These are phyloP conservation scores for Petunia hybrid DNA, from an alignment of 305 asterid species.

Conservation along the genomic window DNA sequence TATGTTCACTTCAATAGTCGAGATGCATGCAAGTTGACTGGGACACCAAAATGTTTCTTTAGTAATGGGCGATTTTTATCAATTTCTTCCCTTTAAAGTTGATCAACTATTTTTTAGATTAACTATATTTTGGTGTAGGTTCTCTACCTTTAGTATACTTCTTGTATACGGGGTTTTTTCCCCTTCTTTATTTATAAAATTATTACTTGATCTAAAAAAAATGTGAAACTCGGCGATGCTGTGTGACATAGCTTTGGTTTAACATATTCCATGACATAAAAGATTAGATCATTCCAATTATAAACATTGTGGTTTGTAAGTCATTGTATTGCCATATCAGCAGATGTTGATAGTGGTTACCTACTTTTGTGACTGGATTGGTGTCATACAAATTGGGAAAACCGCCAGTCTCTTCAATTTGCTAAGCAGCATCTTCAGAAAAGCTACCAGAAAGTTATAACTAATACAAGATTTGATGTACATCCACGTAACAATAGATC, in stretches of 20 bases:
- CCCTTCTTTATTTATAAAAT: too few species aligned
- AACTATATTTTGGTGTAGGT: too few species aligned
- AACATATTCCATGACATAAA: not conserved
- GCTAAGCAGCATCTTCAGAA: constrained; percentile 16
- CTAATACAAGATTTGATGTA: not conserved
- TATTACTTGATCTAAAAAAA: too few species aligned
- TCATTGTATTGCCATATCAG: constrained; percentile 14
- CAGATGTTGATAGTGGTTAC: constrained; percentile 1
- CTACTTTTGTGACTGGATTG: constrained; percentile 11
- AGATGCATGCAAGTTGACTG: too few species aligned
- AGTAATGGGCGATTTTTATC: not conserved
- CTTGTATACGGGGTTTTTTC: too few species aligned
- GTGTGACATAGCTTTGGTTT: not conserved
- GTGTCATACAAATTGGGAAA: constrained; percentile 1
- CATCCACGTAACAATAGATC: not conserved
- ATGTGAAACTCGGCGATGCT: not conserved
- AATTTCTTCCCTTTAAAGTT: not conserved
- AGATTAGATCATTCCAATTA: not conserved
- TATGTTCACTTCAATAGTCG: not conserved
- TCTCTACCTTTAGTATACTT: too few species aligned
- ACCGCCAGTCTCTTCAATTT: not conserved
- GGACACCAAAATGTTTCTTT: too few species aligned
- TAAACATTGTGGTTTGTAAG: not conserved
- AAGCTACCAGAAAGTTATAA: not conserved
- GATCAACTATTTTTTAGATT: not conserved